These are phyloP conservation scores for Rhodosporidiobolus odoratus DNA, from an alignment of 768 basidiomycete species.

Conservation along the genomic window DNA sequence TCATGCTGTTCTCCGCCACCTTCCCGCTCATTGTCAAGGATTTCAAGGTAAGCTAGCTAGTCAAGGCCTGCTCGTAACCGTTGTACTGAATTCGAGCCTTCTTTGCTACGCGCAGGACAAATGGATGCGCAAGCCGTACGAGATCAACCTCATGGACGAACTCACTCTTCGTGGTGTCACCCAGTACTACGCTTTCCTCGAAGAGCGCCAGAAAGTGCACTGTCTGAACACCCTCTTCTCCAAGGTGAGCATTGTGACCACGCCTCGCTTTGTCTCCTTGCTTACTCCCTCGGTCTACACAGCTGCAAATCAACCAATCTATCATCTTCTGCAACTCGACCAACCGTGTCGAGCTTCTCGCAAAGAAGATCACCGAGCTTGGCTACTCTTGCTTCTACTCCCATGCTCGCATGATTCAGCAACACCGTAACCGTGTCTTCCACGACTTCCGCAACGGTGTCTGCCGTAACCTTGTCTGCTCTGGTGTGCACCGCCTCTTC, in stretches of 20 bases:
- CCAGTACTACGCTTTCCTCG: slow-evolving; percentile 98
- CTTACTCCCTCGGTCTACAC: slow-evolving; percentile 51
- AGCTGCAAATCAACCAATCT: slow-evolving; percentile 99
- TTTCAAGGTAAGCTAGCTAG: slow-evolving; percentile 68
- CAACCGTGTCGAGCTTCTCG: slow-evolving; percentile 96
- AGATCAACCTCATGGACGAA: slow-evolving; percentile 99
- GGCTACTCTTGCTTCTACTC: slow-evolving; percentile 99
- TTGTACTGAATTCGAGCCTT: neutral
- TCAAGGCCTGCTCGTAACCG: slow-evolving; percentile 10
- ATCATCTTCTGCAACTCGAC: slow-evolving; percentile 99
- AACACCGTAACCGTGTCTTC: slow-evolving; percentile 98
- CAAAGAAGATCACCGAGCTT: slow-evolving; percentile 98
- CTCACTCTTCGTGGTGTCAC: slow-evolving; percentile 96
- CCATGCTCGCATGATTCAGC: slow-evolving; percentile 98
- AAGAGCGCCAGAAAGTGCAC: slow-evolving; percentile 98
- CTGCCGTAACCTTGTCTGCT: slow-evolving; percentile 96
- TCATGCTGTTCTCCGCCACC: slow-evolving; percentile 98
- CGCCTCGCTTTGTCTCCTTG: slow-evolving; percentile 42
- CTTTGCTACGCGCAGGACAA: slow-evolving; percentile 61
- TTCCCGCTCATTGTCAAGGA: slow-evolving; percentile 99
- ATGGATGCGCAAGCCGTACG: slow-evolving; percentile 91
- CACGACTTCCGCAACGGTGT: slow-evolving; percentile 99
- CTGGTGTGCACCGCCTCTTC: slow-evolving; percentile 44
- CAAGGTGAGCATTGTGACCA: slow-evolving; percentile 58
- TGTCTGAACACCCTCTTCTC: slow-evolving; percentile 99